Conservation (phyloP, 768 basidiomycete species). For the Pleurotus citrinopileatus region DNA sequence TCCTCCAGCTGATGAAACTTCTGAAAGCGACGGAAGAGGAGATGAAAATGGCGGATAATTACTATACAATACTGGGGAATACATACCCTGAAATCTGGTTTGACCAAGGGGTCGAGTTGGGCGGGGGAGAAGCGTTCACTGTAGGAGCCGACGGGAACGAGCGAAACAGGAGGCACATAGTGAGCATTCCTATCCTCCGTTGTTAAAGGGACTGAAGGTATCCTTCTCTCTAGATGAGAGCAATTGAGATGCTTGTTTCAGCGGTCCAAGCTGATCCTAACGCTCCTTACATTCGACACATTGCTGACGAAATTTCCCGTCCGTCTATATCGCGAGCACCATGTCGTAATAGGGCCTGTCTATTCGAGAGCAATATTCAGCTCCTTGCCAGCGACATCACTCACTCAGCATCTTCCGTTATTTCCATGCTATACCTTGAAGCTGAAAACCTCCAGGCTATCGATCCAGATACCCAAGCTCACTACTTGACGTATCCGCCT, state of each 20-base stretch:
- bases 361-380: constrained; percentile 51
- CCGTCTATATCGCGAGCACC: constrained; percentile 27
- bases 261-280: not conserved
- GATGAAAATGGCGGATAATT: constrained; percentile 68
- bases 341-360: constrained; percentile 42
- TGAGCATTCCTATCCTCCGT: constrained; percentile 27
- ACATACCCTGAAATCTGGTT: constrained; percentile 59
- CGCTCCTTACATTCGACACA: constrained; percentile 24
- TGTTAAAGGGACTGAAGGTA: constrained; percentile 1
- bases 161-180: constrained; percentile 58
- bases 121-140: constrained; percentile 61
- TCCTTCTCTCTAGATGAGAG: constrained; percentile 33
- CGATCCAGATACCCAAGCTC: constrained; percentile 25
- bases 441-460: constrained; percentile 28
- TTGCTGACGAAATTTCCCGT: constrained; percentile 10
- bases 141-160: constrained; percentile 54
- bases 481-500: constrained; percentile 43
- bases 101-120: constrained; percentile 58
- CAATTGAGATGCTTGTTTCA: constrained; percentile 40
- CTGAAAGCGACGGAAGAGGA: constrained; percentile 48
- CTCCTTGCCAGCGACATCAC: constrained; percentile 33
- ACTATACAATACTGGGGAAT: constrained; percentile 59
- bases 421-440: constrained; percentile 43
- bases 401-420: constrained; percentile 22
- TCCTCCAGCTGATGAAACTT: constrained; percentile 41